These are phyloP conservation scores for Lantana camara DNA, from an alignment of 257 asterid genomes.

Conservation along the genomic window DNA sequence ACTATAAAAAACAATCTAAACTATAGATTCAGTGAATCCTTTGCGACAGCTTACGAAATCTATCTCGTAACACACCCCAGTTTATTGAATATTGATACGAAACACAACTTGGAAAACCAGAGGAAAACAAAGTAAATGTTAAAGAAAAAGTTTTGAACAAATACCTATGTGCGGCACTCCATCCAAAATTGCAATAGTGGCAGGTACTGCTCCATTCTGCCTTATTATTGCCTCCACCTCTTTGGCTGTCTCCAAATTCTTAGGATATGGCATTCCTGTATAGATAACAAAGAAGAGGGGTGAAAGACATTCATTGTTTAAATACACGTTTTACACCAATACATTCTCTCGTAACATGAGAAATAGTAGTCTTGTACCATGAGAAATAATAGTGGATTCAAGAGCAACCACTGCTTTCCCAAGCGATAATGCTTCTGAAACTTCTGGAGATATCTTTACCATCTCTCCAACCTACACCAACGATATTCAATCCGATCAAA, in stretches of 20 bases:
- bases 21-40: not conserved
- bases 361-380: too few relatives aligned
- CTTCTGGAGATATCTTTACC: conserved; percentile 68
- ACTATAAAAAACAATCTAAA: not conserved
- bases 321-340: conserved; percentile 5
- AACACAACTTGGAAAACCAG: conserved; percentile 15
- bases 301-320: conserved; percentile 3
- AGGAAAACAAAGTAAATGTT: conserved; percentile 11
- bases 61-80: not conserved
- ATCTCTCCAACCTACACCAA: conserved; percentile 38
- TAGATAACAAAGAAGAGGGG: conserved; percentile 8
- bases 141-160: conserved; percentile 22
- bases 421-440: conserved; percentile 75
- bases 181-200: conserved; percentile 87
- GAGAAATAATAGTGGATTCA: conserved; percentile 93
- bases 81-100: conserved; percentile 5
- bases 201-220: conserved; percentile 87
- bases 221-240: conserved; percentile 77
- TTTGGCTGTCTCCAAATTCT: conserved; percentile 82
- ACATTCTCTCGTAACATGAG: too few relatives aligned
- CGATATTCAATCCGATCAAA: not conserved
- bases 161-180: conserved; percentile 83
- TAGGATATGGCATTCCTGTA: conserved; percentile 97
- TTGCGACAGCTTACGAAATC: conserved; percentile 1
- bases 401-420: conserved; percentile 91